These are phyloP conservation scores for Paecilomyces formosus DNA, from an alignment of 2,329 filamentous ascomycete genomes.

Conservation along the genomic window DNA sequence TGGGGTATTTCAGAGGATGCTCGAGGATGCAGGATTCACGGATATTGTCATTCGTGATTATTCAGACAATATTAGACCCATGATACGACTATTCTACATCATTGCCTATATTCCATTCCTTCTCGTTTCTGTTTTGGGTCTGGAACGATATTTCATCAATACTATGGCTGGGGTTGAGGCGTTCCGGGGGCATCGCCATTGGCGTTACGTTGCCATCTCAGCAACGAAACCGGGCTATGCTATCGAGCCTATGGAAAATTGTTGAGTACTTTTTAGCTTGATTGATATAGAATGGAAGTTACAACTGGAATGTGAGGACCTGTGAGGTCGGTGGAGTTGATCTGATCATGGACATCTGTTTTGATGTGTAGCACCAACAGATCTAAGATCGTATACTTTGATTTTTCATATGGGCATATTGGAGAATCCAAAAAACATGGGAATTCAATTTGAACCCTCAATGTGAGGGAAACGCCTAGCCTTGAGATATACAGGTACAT, in stretches of 20 bases:
- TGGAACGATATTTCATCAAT: constrained; percentile 44
- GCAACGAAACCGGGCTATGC: constrained; percentile 12
- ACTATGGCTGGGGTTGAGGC: constrained; percentile 37
- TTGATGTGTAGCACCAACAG: too few relatives aligned
- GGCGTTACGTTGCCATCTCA: constrained; percentile 18
- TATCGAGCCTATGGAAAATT: neutral
- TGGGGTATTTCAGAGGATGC: constrained; percentile 34
- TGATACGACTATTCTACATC: constrained; percentile 42
- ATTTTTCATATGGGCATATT: too few relatives aligned
- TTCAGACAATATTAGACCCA: constrained; percentile 42
- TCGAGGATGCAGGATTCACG: constrained; percentile 36
- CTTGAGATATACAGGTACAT: neutral
- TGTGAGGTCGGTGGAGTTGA: too few relatives aligned
- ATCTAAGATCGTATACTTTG: too few relatives aligned
- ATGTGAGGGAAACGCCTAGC: neutral
- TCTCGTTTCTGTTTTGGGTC: constrained; percentile 35
- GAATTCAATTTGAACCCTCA: neutral
- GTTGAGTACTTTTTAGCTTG: neutral
- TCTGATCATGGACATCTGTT: too few relatives aligned
- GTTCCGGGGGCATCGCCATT: constrained; percentile 25
- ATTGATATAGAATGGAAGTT: too few relatives aligned
- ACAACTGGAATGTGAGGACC: too few relatives aligned
- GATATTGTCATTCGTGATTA: constrained; percentile 39
- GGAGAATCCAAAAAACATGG: neutral
- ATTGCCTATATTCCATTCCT: constrained; percentile 42